Percentiles rank a stretch among this genome's conserved stretches.
These are phyloP conservation scores for Penicillium sp. DNA, from an alignment of 2,329 filamentous ascomycete genomes.

Conservation along the genomic window DNA sequence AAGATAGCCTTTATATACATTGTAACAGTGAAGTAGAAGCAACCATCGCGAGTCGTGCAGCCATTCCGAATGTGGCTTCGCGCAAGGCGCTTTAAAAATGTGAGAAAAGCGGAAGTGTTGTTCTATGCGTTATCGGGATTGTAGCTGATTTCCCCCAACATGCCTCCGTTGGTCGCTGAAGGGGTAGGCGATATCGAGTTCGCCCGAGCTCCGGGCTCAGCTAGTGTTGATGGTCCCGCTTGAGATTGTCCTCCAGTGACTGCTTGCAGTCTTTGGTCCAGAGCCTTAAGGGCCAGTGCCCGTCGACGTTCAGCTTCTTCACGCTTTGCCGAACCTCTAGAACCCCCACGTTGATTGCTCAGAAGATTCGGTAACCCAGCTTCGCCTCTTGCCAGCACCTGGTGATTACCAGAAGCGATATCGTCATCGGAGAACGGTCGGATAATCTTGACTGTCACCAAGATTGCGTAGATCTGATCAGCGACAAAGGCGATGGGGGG, in stretches of 20 bases:
- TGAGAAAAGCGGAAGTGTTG: not conserved
- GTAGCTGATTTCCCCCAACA: conserved; percentile 73
- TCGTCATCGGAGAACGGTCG: conserved; percentile 84
- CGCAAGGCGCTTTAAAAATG: conserved; percentile 1
- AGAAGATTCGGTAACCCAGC: conserved; percentile 64
- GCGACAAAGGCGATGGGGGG: conserved; percentile 75
- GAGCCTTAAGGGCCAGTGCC: conserved; percentile 83
- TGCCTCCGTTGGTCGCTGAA: conserved; percentile 58
- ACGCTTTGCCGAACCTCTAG: conserved; percentile 66
- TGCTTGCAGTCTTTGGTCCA: conserved; percentile 91
- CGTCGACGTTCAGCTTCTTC: conserved; percentile 91
- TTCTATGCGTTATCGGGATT: conserved; percentile 62
- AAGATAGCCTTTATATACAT: conserved; percentile 2
- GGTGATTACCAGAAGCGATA: conserved; percentile 72
- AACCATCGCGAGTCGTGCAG: not conserved
- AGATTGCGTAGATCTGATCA: conserved; percentile 71
- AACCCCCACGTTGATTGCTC: conserved; percentile 52
- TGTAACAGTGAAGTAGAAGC: not conserved
- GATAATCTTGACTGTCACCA: conserved; percentile 78
- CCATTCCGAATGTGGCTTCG: not conserved
- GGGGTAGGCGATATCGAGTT: conserved; percentile 57
- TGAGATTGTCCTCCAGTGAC: conserved; percentile 64
- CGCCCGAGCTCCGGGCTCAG: conserved; percentile 35
- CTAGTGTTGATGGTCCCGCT: conserved; percentile 37
- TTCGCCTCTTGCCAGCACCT: conserved; percentile 68